Evolutionary conservation across 2,329 filamentous ascomycete genomes (phyloP).

Genomic region (Pseudomassariella vexata): DNA sequence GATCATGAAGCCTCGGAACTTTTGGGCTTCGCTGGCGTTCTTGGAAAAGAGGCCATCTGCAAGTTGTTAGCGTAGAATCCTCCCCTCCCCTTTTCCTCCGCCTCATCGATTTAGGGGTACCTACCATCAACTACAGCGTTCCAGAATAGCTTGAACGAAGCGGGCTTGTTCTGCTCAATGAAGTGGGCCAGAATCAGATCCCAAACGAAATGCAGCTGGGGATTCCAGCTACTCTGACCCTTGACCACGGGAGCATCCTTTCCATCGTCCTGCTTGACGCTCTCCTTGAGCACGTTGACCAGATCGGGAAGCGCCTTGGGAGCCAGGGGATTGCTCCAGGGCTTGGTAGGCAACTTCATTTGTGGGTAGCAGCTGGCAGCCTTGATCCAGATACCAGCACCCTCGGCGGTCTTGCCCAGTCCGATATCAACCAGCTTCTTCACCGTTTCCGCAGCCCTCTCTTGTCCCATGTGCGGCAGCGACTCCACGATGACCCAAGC

Average conservation of each 20-base stretch:
- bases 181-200: conserved; percentile 63
- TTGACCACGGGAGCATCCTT: conserved; percentile 36
- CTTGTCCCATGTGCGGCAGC: conserved; percentile 54
- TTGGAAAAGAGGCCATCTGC: conserved; percentile 78
- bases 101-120: conserved; percentile 29
- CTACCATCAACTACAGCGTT: conserved; percentile 77
- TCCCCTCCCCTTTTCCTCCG: no score
- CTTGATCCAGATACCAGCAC: conserved; percentile 81
- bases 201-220: conserved; percentile 85
- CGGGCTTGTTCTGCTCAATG: conserved; percentile 23
- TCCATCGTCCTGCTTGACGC: conserved; percentile 45
- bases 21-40: conserved; percentile 78
- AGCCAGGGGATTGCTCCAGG: conserved; percentile 75
- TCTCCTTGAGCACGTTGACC: conserved; percentile 75
- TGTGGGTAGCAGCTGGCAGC: conserved; percentile 59
- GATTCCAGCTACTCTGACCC: conserved; percentile 67
- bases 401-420: conserved; percentile 76
- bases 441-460: conserved; percentile 57
- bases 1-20: conserved; percentile 85
- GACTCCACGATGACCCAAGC: conserved; percentile 75
- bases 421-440: conserved; percentile 57
- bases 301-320: conserved; percentile 62
- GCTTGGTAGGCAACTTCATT: conserved; percentile 58
- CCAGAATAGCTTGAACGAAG: conserved; percentile 74
- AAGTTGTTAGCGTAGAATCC: neutral